Base-by-base conservation (phyloP, 768 basidiomycete genomes). In the Phylloporus rhodoxanthus region DNA sequence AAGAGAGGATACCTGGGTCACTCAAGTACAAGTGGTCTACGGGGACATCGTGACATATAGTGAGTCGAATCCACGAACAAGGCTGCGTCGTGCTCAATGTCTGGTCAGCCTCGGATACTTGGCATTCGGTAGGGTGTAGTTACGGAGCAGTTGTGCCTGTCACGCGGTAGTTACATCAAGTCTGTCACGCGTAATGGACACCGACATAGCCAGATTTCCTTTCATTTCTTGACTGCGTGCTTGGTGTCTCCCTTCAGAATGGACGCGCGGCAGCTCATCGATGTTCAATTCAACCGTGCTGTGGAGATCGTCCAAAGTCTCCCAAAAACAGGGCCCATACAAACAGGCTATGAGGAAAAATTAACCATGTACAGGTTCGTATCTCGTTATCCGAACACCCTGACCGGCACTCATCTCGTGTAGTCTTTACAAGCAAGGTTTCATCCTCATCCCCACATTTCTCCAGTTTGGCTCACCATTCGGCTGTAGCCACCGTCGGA, bases 301-400 rank as follows among this genome's bases (percentile, higher is more conserved):
- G 93, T 97, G 9, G 86, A 94, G 68, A 95, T 97, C 48, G 85
- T 96, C 4, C 94, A 97, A 65, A 72, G 87, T 50, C 72, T 96
- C 28, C 92, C 94, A 1, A 95, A 95, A 75, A 90, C 82, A 9
- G 92, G 94, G 1, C 91, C 93, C 26, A 92, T 97, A 60, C 92
- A 96, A 67, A 96, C 93, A 0, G 88, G 81, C 55, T 96, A 97
- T 64, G 93, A 96, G 57, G 92, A 95, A 65, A 97, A 97, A 66
- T 71, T 97, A 13, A 79, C 82, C 10, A 91, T 97, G 81, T 97
- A 97, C 65, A 90, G 90, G 86, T 85, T 53, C 29, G 77, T 64
- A 26, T 41, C 25, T 46, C 30, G 9, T 30, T 48, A 9, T 19
- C 23, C 3, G 33, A 20, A 9, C 17, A 7, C 36, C 30, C 20